phyloP scores from a whole-genome alignment of 768 basidiomycete species.

The Tricholoma hemisulphureum region DNA sequence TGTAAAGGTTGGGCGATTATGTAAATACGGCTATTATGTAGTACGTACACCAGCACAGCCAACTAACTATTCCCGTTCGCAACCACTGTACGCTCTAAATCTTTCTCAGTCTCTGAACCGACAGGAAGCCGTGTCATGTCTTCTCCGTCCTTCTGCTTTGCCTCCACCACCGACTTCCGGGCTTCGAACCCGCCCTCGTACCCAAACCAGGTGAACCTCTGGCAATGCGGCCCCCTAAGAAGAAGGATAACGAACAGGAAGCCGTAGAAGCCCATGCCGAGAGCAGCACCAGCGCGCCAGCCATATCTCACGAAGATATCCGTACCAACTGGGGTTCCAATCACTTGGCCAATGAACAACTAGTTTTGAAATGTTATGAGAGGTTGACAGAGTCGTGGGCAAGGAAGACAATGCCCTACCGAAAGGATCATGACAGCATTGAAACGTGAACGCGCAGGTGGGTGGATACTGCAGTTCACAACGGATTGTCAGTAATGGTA shows the following conservation, averaged over 20 bases:
- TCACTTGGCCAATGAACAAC: slow-evolving; percentile 77
- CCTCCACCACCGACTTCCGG: slow-evolving; percentile 37
- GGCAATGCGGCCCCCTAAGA: slow-evolving; percentile 65
- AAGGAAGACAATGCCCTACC: slow-evolving; percentile 33
- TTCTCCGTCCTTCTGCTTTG: not conserved
- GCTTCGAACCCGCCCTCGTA: slow-evolving; percentile 56
- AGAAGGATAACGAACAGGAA: slow-evolving; percentile 58
- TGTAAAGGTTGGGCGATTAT: too few species aligned
- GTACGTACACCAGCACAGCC: too few species aligned
- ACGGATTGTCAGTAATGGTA: slow-evolving; percentile 10
- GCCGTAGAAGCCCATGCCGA: slow-evolving; percentile 58
- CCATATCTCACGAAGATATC: slow-evolving; percentile 66
- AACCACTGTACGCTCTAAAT: not conserved
- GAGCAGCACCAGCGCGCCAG: slow-evolving; percentile 66
- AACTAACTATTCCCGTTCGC: too few species aligned
- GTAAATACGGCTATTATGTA: too few species aligned
- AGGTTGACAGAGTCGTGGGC: not conserved
- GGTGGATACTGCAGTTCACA: slow-evolving; percentile 33
- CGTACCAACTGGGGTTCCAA: slow-evolving; percentile 75
- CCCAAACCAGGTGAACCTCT: slow-evolving; percentile 61
- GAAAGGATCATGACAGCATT: slow-evolving; percentile 77
- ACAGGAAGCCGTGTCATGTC: not conserved
- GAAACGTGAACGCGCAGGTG: slow-evolving; percentile 60
- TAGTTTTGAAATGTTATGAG: slow-evolving; percentile 10
- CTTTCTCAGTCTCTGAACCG: not conserved